Conservation (phyloP, 2,329 filamentous ascomycete species). For the Venturia carpophila region DNA sequence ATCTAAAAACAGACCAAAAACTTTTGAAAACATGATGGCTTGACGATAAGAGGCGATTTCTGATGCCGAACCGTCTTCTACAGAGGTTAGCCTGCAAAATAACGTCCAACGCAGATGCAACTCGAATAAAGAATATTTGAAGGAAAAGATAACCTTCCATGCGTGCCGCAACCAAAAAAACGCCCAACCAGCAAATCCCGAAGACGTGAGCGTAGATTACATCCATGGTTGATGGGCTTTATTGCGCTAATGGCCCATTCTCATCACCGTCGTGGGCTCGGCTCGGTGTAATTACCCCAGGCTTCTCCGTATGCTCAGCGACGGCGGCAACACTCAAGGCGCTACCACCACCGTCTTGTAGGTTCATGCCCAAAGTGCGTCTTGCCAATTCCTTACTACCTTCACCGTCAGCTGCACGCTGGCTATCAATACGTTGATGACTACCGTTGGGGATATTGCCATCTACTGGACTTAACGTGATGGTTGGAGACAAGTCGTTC, state of each 20-base stretch:
- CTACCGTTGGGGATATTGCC: neutral
- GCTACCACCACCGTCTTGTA: slow-evolving; percentile 30
- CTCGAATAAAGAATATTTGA: neutral
- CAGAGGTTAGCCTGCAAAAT: neutral
- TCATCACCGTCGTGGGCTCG: slow-evolving; percentile 15
- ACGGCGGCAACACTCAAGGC: slow-evolving; percentile 33
- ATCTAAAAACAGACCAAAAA: neutral
- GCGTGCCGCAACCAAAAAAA: neutral
- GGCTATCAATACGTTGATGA: slow-evolving; percentile 15
- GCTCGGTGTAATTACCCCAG: slow-evolving; percentile 36
- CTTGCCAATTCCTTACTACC: slow-evolving; percentile 33
- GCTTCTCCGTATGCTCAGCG: slow-evolving; percentile 34
- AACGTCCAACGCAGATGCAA: neutral
- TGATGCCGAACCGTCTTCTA: neutral
- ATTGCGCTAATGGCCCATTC: neutral
- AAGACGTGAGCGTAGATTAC: neutral
- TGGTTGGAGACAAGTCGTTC: slow-evolving; percentile 25
- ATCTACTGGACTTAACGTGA: slow-evolving; percentile 4
- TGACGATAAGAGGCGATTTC: neutral
- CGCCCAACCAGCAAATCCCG: neutral
- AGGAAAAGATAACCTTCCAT: neutral
- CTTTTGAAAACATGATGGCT: neutral
- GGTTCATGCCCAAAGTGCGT: slow-evolving; percentile 33
- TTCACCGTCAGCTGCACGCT: slow-evolving; percentile 24
- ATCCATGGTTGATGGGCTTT: neutral